These are phyloP conservation scores for Serendipita sp. DNA, from an alignment of 768 basidiomycete species.

Conservation along the genomic window DNA sequence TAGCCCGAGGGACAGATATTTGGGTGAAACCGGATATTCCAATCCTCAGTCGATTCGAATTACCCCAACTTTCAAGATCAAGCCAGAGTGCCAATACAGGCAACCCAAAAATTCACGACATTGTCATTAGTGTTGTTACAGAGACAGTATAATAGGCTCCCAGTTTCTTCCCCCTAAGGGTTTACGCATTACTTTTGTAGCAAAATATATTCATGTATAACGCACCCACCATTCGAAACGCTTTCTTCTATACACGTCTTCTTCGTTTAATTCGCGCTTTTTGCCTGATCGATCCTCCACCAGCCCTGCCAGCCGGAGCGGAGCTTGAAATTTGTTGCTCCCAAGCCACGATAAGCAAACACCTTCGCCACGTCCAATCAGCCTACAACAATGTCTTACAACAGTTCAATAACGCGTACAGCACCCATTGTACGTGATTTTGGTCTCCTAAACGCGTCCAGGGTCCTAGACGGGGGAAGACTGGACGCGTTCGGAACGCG, in stretches of 20 bases:
- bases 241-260: background rate
- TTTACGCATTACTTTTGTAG: no score
- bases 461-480: background rate
- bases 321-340: background rate
- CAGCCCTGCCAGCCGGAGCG: background rate
- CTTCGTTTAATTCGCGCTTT: background rate
- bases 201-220: no score
- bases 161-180: background rate
- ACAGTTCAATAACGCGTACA: background rate
- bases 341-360: background rate
- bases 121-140: background rate
- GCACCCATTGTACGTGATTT: background rate
- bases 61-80: background rate
- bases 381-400: background rate
- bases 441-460: background rate
- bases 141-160: background rate
- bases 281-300: background rate
- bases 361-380: background rate
- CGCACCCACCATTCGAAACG: background rate
- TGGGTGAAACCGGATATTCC: background rate
- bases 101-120: background rate
- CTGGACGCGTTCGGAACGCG: background rate
- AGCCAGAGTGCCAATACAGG: background rate
- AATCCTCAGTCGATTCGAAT: background rate
- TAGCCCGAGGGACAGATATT: background rate